phyloP scores from a whole-genome alignment of 108 stramenopile genomes.

The Nitzschia sp. region DNA sequence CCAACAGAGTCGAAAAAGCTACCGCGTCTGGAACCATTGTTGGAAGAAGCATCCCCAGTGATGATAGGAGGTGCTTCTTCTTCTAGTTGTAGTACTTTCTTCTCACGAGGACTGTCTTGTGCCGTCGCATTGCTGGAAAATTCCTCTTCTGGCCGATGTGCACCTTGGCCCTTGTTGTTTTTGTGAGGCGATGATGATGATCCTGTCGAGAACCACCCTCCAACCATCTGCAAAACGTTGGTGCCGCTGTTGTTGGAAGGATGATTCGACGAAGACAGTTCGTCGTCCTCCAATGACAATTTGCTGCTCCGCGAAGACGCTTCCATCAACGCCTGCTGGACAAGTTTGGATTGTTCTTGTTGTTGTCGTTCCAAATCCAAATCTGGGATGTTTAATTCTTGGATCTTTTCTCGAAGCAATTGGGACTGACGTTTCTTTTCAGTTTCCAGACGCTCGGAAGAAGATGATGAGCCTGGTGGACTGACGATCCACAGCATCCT shows the following conservation, averaged over 20 bases:
- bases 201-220: not conserved
- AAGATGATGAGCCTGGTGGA: too few species aligned
- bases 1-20: too few species aligned
- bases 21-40: too few species aligned
- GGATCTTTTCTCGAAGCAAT: not conserved
- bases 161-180: not conserved
- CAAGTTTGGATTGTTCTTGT: not conserved
- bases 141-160: not conserved
- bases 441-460: too few species aligned
- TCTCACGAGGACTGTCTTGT: too few species aligned
- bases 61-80: too few species aligned
- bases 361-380: not conserved
- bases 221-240: not conserved
- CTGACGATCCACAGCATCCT: too few species aligned
- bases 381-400: not conserved
- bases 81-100: too few species aligned
- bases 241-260: not conserved
- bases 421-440: constrained; percentile 2
- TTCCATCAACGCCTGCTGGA: not conserved
- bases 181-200: not conserved
- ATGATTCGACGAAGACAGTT: not conserved
- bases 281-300: not conserved
- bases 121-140: too few species aligned
- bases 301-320: not conserved
- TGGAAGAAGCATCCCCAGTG: too few species aligned